phyloP scores from a whole-genome alignment of 1,284 basidiomycete genomes.

The Irpex sp. region DNA sequence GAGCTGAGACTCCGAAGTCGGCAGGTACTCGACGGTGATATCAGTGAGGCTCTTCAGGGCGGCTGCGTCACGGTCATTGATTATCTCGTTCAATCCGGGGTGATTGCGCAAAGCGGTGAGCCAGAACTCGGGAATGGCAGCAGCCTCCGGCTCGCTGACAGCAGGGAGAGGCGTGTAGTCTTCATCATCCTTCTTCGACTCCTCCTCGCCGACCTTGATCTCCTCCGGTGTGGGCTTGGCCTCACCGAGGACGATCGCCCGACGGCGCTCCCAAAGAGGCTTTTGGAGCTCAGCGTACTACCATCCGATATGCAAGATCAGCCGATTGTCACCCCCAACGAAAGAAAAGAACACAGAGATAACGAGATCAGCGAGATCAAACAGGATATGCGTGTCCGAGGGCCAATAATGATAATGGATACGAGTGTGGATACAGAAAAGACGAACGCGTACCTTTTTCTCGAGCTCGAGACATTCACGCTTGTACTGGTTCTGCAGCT shows the following conservation, averaged over 20 bases:
- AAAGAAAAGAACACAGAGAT: not conserved
- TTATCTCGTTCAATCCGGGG: constrained; percentile 80
- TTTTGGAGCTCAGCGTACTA: constrained; percentile 85
- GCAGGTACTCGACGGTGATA: constrained; percentile 66
- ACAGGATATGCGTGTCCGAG: not conserved
- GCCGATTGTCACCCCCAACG: constrained; percentile 1
- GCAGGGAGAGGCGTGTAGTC: constrained; percentile 57
- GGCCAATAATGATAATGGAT: constrained; percentile 2
- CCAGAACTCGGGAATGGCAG: constrained; percentile 96
- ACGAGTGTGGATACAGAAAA: not conserved
- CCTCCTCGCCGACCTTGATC: constrained; percentile 75
- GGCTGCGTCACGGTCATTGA: constrained; percentile 90
- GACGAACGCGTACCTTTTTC: constrained; percentile 71
- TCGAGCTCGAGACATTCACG: constrained; percentile 95
- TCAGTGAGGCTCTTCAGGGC: constrained; percentile 70
- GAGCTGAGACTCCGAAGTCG: constrained; percentile 64
- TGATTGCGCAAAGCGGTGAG: constrained; percentile 95
- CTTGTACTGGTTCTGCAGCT: constrained; percentile 95
- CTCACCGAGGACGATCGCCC: constrained; percentile 80
- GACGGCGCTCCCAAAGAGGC: constrained; percentile 87
- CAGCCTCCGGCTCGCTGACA: constrained; percentile 35
- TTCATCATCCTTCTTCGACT: constrained; percentile 66
- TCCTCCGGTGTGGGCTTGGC: constrained; percentile 79
- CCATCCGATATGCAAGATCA: constrained; percentile 11
- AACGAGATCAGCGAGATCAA: not conserved